Conservation (phyloP, 2,329 filamentous ascomycete genomes). For the Falciphora oryzae region DNA sequence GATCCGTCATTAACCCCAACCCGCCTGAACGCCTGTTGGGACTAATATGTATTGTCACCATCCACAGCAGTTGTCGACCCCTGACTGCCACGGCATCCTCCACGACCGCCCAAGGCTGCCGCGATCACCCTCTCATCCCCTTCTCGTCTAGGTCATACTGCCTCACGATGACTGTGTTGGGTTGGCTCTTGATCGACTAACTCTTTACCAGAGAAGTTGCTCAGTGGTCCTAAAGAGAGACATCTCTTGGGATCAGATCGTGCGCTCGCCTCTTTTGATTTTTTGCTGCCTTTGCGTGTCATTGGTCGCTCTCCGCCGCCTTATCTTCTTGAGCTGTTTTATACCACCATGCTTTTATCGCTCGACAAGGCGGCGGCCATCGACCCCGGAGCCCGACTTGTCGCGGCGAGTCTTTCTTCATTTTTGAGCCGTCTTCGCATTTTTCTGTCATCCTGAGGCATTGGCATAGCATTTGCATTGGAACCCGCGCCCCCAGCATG, state of each 20-base stretch:
- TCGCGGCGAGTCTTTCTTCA: neutral
- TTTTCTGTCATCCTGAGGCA: conserved; percentile 16
- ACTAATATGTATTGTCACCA: too few species aligned
- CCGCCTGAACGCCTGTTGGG: too few species aligned
- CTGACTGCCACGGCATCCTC: too few species aligned
- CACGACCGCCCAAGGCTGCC: too few species aligned
- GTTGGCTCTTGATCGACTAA: neutral
- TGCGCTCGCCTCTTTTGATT: neutral
- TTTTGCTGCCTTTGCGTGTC: neutral
- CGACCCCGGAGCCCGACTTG: conserved; percentile 11
- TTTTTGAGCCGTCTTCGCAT: conserved; percentile 7
- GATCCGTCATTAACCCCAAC: neutral
- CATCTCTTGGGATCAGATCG: neutral
- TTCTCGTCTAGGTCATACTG: too few species aligned
- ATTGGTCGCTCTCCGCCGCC: neutral
- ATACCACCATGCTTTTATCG: conserved; percentile 6
- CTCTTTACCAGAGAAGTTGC: neutral
- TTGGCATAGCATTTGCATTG: conserved; percentile 23
- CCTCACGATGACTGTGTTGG: too few species aligned
- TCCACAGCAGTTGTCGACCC: too few species aligned
- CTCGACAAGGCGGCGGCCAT: conserved; percentile 7
- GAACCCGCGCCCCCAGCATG: conserved; percentile 18
- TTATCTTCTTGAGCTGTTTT: conserved; percentile 1
- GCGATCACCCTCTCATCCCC: too few species aligned
- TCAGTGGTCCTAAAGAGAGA: neutral